A percentile compares a stretch with the other conserved stretches of the same genome.
Conservation (phyloP, 176 grass and related monocot genomes). For the Oryza australiensis region DNA sequence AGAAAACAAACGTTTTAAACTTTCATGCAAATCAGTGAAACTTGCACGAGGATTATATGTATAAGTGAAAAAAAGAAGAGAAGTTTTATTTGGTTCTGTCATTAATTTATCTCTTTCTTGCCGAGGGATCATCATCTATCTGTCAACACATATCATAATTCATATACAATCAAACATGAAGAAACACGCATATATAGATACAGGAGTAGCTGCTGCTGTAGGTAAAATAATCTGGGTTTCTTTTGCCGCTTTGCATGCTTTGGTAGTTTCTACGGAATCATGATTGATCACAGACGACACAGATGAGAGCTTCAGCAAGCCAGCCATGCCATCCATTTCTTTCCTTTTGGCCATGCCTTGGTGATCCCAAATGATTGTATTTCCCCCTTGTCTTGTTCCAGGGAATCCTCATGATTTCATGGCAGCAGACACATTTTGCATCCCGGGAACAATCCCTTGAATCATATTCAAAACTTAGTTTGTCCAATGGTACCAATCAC, state of each 20-base stretch:
- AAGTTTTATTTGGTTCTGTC: neutral
- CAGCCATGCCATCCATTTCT: neutral
- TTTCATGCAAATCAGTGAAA: constrained; percentile 6
- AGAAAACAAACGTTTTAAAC: neutral
- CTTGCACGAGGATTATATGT: neutral
- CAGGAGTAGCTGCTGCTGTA: neutral
- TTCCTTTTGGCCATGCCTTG: constrained; percentile 35
- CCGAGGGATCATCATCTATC: neutral
- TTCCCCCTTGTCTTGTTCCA: constrained; percentile 32
- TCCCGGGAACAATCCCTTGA: neutral
- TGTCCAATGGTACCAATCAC: no score
- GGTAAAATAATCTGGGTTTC: neutral
- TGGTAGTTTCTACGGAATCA: constrained; percentile 11
- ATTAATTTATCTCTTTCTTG: neutral
- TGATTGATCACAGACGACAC: constrained; percentile 29
- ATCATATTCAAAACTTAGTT: constrained; percentile 43
- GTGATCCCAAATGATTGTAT: constrained; percentile 30
- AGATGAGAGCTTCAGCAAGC: neutral
- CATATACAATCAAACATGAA: neutral
- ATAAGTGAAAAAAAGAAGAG: neutral
- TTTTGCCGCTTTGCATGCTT: neutral
- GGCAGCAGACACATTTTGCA: constrained; percentile 25
- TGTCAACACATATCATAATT: neutral
- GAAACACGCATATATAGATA: neutral
- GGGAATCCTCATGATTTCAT: constrained; percentile 56